Percentiles rank a stretch among this genome's conserved stretches.
phyloP scores from a whole-genome alignment of 2,329 filamentous ascomycete genomes.

The Cladosporium halotolerans region DNA sequence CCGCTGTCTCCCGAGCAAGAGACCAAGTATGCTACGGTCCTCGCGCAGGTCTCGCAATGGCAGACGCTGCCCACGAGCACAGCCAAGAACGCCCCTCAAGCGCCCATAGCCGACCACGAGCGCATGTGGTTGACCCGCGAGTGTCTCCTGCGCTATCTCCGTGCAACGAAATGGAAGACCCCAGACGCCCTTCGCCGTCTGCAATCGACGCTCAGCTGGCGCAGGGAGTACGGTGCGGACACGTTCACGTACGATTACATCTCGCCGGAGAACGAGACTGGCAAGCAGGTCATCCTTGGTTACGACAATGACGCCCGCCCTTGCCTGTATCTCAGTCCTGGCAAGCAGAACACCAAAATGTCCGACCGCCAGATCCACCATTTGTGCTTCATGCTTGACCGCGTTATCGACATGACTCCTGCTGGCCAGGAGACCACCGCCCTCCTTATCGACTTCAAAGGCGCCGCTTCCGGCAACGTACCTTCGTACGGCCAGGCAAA shows the following conservation, averaged over 20 bases:
- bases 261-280: constrained; percentile 88
- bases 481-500: constrained; percentile 70
- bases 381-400: constrained; percentile 91
- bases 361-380: constrained; percentile 86
- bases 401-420: constrained; percentile 79
- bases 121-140: constrained; percentile 87
- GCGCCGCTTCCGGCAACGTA: constrained; percentile 67
- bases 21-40: constrained; percentile 71
- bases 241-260: constrained; percentile 80
- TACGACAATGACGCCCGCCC: constrained; percentile 82
- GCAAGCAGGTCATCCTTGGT: constrained; percentile 85
- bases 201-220: constrained; percentile 75
- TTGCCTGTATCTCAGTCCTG: constrained; percentile 84
- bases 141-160: constrained; percentile 85
- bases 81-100: constrained; percentile 50
- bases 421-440: constrained; percentile 80
- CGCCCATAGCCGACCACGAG: constrained; percentile 70
- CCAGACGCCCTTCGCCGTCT: constrained; percentile 72
- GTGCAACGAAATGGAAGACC: constrained; percentile 85
- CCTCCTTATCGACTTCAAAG: constrained; percentile 86
- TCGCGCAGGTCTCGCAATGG: constrained; percentile 66
- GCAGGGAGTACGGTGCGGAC: constrained; percentile 80
- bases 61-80: constrained; percentile 60
- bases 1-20: constrained; percentile 70
- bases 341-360: constrained; percentile 84